Evolutionary conservation across 2,329 filamentous ascomycete genomes (phyloP), one percentile per base, ranked within the genome.

Genomic region (Sporothrix euskadiensis): DNA sequence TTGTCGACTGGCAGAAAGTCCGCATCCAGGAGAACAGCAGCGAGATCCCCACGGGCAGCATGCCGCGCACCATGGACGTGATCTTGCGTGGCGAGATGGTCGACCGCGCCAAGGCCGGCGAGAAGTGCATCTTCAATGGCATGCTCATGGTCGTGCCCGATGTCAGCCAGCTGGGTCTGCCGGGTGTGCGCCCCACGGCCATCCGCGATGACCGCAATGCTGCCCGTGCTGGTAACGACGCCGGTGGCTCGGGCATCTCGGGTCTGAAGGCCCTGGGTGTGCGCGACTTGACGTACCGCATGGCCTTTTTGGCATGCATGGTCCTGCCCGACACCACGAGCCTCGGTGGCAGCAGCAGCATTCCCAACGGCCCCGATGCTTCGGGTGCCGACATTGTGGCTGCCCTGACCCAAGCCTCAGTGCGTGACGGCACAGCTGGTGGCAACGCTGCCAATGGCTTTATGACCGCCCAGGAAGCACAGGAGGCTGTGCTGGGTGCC

Each of bases 1-100:
- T 99, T 80, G 92, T 99, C 75, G 96, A 99, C 83, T 99, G 96
- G 96, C 96, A 99, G 81, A 98, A 98, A 81, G 94, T 98, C 32
- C 92, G 97, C 76, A 94, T 98, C 75, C 96, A 99, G 83, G 96
- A 99, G 82, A 99, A 98, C 84, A 97, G 94, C 77, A 95, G 95
- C 4, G 96, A 99, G 81, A 99, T 99, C 52, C 96, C 96, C 0
- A 99, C 96, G 0, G 96, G 96, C 72, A 98, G 94, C 83, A 99
- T 99, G 96, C 96, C 96, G 32, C 89, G 96, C 74, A 99, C 96
- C 2, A 96, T 99, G 89, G 96, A 99, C 79, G 92, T 99, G 57
- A 98, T 99, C 77, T 83, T 99, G 47, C 91, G 96, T 75, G 96
- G 96, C 79, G 96, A 99, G 81, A 98, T 99, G 84, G 96, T 99